Conservation (phyloP, 1,284 basidiomycete genomes). For the Tremellales sp. region DNA sequence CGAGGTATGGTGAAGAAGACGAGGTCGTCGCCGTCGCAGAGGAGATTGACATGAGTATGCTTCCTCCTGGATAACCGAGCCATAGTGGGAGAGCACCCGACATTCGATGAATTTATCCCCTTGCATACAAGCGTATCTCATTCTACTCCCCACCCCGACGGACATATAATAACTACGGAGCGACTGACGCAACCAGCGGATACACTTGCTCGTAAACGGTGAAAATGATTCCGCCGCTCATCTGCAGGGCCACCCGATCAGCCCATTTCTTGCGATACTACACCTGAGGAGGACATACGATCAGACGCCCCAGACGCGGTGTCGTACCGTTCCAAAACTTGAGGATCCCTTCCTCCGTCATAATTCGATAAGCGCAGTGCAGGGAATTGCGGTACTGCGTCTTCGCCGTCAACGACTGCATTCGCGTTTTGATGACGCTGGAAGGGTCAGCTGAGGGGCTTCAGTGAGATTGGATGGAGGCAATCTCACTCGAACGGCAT, state of each 20-base stretch:
- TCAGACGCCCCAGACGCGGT: constrained; percentile 74
- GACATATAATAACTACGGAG: not conserved
- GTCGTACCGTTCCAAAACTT: constrained; percentile 97
- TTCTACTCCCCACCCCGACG: not conserved
- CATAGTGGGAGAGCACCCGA: not conserved
- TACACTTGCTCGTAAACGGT: constrained; percentile 72
- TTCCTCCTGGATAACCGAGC: constrained; percentile 72
- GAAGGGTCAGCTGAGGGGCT: constrained; percentile 4
- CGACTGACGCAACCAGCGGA: constrained; percentile 27
- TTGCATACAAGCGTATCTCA: not conserved
- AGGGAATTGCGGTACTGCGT: constrained; percentile 85
- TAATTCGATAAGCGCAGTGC: constrained; percentile 88
- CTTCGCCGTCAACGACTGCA: constrained; percentile 86
- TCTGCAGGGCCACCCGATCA: constrained; percentile 54
- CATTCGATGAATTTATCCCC: not conserved
- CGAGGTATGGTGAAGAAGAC: constrained; percentile 62
- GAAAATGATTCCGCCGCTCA: constrained; percentile 93
- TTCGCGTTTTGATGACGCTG: constrained; percentile 94
- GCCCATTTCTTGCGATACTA: not conserved
- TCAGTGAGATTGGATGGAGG: not conserved
- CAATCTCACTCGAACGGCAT: constrained; percentile 83
- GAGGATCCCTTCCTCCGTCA: constrained; percentile 79
- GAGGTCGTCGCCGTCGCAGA: constrained; percentile 53
- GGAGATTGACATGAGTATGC: constrained; percentile 73
- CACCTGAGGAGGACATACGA: constrained; percentile 57